phyloP scores from a whole-genome alignment of 306 rosid species.

The Casuarina equisetifolia region DNA sequence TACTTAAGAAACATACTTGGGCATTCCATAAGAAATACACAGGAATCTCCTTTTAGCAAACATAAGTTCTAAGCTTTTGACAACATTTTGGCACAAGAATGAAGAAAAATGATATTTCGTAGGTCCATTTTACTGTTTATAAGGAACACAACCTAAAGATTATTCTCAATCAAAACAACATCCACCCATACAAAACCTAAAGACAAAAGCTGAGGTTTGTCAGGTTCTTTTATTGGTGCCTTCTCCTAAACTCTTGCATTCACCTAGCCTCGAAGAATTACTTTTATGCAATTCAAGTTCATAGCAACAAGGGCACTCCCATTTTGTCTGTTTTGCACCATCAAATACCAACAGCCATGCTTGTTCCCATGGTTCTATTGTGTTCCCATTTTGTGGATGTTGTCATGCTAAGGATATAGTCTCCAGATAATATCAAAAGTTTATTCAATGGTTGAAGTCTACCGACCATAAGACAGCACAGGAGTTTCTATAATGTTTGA shows the following conservation, averaged over 20 bases:
- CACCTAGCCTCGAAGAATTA: background rate
- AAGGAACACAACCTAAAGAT: background rate
- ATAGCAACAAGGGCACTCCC: background rate
- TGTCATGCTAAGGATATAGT: background rate
- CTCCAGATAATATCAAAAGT: background rate
- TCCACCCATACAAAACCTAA: background rate
- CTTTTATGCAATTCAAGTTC: background rate
- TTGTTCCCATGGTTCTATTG: background rate
- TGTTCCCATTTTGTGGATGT: background rate
- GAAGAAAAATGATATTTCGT: background rate
- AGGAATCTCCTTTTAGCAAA: background rate
- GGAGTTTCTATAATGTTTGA: no score
- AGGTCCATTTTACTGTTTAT: background rate
- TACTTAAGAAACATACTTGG: background rate
- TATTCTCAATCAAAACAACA: background rate
- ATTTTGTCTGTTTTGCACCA: background rate
- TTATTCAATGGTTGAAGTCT: no score
- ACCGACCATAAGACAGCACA: no score
- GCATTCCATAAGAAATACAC: background rate
- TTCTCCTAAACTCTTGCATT: background rate
- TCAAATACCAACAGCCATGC: background rate
- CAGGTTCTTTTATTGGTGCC: background rate
- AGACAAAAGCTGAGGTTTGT: background rate
- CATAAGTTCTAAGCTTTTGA: background rate
- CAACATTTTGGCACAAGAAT: background rate